phyloP scores from a whole-genome alignment of 495 filamentous ascomycete genomes.

The Talaromyces thailandensis region DNA sequence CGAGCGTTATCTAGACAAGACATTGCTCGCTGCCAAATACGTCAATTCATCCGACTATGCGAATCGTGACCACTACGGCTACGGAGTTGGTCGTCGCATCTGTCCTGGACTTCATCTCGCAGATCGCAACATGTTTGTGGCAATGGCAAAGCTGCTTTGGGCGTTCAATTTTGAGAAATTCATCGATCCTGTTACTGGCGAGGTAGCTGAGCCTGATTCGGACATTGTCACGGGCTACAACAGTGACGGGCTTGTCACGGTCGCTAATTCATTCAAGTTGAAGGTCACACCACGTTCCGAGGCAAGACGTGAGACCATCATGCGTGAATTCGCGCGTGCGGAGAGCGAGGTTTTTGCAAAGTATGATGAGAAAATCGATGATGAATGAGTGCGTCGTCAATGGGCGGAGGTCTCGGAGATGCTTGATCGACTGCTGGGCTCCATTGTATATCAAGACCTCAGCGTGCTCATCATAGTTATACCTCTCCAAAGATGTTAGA shows the following conservation, averaged over 20 bases:
- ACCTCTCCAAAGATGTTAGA: not conserved
- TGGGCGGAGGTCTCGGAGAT: not conserved
- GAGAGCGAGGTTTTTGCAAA: not conserved
- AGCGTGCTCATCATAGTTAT: not conserved
- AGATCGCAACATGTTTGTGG: conserved; percentile 48
- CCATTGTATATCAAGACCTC: not conserved
- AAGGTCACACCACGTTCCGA: not conserved
- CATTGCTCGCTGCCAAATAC: conserved; percentile 11
- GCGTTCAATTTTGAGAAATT: conserved; percentile 14
- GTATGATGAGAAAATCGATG: not conserved
- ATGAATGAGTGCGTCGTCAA: not conserved
- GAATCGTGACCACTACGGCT: conserved; percentile 24
- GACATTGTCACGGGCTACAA: conserved; percentile 15
- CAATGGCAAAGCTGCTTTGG: conserved; percentile 48
- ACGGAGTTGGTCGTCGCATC: conserved; percentile 39
- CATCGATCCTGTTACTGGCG: conserved; percentile 9
- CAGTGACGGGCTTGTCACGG: not conserved
- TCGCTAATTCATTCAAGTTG: not conserved
- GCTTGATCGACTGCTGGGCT: not conserved
- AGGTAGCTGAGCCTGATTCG: conserved; percentile 4
- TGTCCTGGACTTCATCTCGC: conserved; percentile 51
- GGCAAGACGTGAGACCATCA: not conserved
- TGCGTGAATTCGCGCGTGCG: not conserved
- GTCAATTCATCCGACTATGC: conserved; percentile 17
- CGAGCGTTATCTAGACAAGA: conserved; percentile 25